Evolutionary conservation across 225 moss, liverwort and hornwort genomes (phyloP), one percentile per base, ranked within the genome.

Genomic region (Climacium dendroides): DNA sequence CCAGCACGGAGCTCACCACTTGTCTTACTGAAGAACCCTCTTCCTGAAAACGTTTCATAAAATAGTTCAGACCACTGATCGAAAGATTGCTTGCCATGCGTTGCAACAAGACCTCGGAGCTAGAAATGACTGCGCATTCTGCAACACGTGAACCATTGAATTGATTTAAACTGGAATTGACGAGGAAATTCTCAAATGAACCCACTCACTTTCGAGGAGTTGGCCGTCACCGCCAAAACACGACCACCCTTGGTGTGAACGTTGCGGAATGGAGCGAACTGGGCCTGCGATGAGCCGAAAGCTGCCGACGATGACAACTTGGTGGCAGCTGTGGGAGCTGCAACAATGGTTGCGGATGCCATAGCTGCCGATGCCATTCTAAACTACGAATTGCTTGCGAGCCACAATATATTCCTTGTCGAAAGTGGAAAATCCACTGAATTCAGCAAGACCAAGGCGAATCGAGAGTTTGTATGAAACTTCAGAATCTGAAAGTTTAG

Each of bases 1-100:
- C 93, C 37, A 93, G 28, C 3, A 93, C 87, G 20, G 93, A 92
- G 79, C 80, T 92, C 86, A 88, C 13, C 13, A 50, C 34, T 50
- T 74, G 74, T 50, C 74, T 50, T 0, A 74, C 50, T 5, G 74
- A 50, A 50, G 34, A 74, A 74, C 34, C 50, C 50, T 74, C 89
- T 41, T 92, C 90, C 90, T 89, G 88, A 54, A 70, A 47, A 10
- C 35, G 16, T 57, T 76, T n/a, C 67, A 66, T 4, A 3, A 28
- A 30, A 19, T 43, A 48, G 24, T 48, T 81, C 23, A 64, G 14
- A 34, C n/a, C 13, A 29, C 30, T 6, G 9, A n/a, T n/a, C n/a
- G n/a, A 24, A 58, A 47, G 18, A 59, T 47, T 58, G 16, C 34
- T 39, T 22, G 70, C 54, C 54, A 7, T 32, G 30, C 34, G 4